phyloP scores from a whole-genome alignment of 2,329 filamentous ascomycete genomes.

The Trichoderma sp. region DNA sequence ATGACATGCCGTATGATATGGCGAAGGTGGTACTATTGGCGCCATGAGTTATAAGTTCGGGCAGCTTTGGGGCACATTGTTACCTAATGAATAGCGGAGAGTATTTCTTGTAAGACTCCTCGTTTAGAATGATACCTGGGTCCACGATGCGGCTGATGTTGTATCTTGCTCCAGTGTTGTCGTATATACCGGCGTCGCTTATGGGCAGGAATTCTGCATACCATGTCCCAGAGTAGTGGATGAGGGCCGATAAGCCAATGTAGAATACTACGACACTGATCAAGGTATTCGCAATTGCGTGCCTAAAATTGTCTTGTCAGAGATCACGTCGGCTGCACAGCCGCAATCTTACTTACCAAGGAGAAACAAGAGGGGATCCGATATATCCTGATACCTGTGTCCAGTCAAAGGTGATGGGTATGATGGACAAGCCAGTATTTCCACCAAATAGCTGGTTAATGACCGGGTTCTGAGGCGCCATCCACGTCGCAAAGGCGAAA shows the following conservation, averaged over 20 bases:
- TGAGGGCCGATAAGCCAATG: slow-evolving; percentile 58
- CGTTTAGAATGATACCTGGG: slow-evolving; percentile 63
- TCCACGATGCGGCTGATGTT: slow-evolving; percentile 68
- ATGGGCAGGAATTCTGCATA: slow-evolving; percentile 69
- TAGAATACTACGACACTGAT: slow-evolving; percentile 70
- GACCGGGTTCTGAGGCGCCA: slow-evolving; percentile 67
- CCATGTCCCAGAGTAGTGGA: slow-evolving; percentile 70
- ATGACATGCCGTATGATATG: slow-evolving; percentile 71
- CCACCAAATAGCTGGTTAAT: slow-evolving; percentile 77
- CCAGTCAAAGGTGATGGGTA: slow-evolving; percentile 79
- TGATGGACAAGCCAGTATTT: slow-evolving; percentile 65
- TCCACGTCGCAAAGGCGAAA: slow-evolving; percentile 74
- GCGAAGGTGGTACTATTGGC: slow-evolving; percentile 66
- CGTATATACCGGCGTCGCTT: slow-evolving; percentile 70
- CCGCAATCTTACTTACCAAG: slow-evolving; percentile 57
- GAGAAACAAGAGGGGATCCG: slow-evolving; percentile 69
- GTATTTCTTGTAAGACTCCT: slow-evolving; percentile 66
- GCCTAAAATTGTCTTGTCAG: slow-evolving; percentile 45
- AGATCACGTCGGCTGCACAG: no score
- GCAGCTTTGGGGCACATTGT: slow-evolving; percentile 1
- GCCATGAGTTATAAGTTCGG: slow-evolving; percentile 36
- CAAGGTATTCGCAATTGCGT: slow-evolving; percentile 73
- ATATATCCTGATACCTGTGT: slow-evolving; percentile 71
- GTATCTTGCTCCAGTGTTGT: slow-evolving; percentile 68
- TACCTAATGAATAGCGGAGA: slow-evolving; percentile 68